phyloP scores from a whole-genome alignment of 179 eudicot genomes.

The Spergularia azorica region DNA sequence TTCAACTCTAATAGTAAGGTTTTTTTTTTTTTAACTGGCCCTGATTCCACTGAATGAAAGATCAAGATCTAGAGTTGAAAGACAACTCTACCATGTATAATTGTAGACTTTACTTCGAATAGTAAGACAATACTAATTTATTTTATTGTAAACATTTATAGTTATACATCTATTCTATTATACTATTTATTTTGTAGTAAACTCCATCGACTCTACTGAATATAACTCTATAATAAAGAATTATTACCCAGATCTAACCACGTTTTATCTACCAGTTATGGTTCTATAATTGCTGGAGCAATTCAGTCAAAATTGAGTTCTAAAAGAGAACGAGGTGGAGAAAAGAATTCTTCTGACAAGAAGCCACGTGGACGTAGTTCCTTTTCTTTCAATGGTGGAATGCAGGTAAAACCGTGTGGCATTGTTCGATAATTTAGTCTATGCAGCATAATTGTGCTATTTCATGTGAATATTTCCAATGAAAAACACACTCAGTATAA shows the following conservation, averaged over 20 bases:
- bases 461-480: not conserved
- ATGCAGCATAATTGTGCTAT: slow-evolving; percentile 1
- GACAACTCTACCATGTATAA: too few relatives aligned
- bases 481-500: not conserved
- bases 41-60: too few relatives aligned
- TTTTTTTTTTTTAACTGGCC: too few relatives aligned
- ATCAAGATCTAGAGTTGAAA: too few relatives aligned
- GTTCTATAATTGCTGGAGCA: slow-evolving; percentile 74
- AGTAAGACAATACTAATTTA: too few relatives aligned
- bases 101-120: too few relatives aligned
- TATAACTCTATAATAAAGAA: too few relatives aligned
- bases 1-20: too few relatives aligned
- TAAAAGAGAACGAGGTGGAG: slow-evolving; percentile 41
- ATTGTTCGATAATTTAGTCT: not conserved
- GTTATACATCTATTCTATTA: too few relatives aligned
- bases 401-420: slow-evolving; percentile 46
- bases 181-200: too few relatives aligned
- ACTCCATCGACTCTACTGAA: too few relatives aligned
- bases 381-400: slow-evolving; percentile 92
- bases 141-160: too few relatives aligned
- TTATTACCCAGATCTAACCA: not conserved
- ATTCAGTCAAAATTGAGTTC: slow-evolving; percentile 60
- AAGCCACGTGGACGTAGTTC: slow-evolving; percentile 64
- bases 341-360: slow-evolving; percentile 33
- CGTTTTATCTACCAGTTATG: slow-evolving; percentile 52